A percentile compares a stretch with the other conserved stretches of the same genome.
These are phyloP conservation scores for Nitzschia palea DNA, from an alignment of 108 stramenopile genomes.

Conservation along the genomic window DNA sequence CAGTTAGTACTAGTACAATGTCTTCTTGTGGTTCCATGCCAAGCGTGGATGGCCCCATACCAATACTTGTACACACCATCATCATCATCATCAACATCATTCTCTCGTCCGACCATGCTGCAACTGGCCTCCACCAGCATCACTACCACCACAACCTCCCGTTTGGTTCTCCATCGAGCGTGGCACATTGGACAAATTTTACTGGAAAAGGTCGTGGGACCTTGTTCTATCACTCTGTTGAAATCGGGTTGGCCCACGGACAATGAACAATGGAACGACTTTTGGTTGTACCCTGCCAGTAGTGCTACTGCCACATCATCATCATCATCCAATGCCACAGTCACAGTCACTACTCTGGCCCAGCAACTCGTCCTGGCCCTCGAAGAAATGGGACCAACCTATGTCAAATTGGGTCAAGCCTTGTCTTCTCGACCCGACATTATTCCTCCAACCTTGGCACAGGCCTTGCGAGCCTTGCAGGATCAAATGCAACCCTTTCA, in stretches of 20 bases:
- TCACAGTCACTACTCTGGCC: slow-evolving; percentile 37
- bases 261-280: neutral
- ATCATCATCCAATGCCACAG: no score
- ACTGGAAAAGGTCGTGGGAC: neutral
- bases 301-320: neutral
- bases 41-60: no score
- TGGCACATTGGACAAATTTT: neutral
- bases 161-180: neutral
- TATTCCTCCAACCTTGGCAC: slow-evolving; percentile 56
- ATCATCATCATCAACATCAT: no score
- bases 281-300: neutral
- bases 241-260: neutral
- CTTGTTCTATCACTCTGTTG: neutral
- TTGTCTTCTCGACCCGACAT: slow-evolving; percentile 72
- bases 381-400: slow-evolving; percentile 71
- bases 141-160: no score
- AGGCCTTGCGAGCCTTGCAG: slow-evolving; percentile 54
- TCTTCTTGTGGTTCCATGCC: no score
- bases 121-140: no score
- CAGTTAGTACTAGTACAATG: no score
- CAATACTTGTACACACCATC: no score
- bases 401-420: slow-evolving; percentile 81
- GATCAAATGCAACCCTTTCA: slow-evolving; percentile 78
- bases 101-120: no score
- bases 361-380: slow-evolving; percentile 47